Conservation (phyloP, 768 basidiomycete genomes). For the Dictyophora rubrovolvata region DNA sequence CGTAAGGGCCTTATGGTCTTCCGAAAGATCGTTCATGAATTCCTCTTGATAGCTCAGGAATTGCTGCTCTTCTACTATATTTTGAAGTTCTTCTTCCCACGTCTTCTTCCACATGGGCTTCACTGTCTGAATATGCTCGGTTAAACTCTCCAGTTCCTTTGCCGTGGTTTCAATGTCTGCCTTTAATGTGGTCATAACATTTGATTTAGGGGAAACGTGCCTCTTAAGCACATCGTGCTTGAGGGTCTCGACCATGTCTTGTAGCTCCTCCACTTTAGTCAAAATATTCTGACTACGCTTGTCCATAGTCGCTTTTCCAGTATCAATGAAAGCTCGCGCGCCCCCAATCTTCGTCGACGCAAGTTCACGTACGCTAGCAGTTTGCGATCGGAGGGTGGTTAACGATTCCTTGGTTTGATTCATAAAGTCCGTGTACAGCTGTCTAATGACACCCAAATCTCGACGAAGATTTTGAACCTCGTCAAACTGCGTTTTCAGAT, state of each 20-base stretch:
- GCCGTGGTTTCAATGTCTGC: constrained; percentile 60
- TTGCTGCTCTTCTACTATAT: constrained; percentile 95
- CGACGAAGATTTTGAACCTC: constrained; percentile 90
- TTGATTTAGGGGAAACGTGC: constrained; percentile 72
- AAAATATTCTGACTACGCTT: constrained; percentile 78
- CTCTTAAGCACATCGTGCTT: constrained; percentile 88
- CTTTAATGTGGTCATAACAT: constrained; percentile 58
- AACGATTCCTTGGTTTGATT: constrained; percentile 83
- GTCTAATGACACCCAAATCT: constrained; percentile 88
- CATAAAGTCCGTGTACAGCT: constrained; percentile 91
- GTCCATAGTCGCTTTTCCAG: constrained; percentile 89
- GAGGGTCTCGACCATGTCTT: constrained; percentile 81
- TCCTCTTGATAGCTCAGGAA: constrained; percentile 90
- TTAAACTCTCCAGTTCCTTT: constrained; percentile 63
- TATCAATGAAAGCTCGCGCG: constrained; percentile 78
- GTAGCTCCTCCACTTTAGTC: constrained; percentile 86
- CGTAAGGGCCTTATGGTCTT: constrained; percentile 83
- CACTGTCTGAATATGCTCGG: constrained; percentile 77
- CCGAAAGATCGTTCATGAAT: constrained; percentile 75
- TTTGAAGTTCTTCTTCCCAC: constrained; percentile 93
- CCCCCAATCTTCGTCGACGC: constrained; percentile 76
- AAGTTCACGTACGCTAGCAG: constrained; percentile 78
- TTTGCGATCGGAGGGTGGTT: constrained; percentile 68
- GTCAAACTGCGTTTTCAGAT: constrained; percentile 88
- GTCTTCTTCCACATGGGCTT: constrained; percentile 99